Conservation (phyloP, 352 stramenopile species). For the Globisporangium megalacanthum region DNA sequence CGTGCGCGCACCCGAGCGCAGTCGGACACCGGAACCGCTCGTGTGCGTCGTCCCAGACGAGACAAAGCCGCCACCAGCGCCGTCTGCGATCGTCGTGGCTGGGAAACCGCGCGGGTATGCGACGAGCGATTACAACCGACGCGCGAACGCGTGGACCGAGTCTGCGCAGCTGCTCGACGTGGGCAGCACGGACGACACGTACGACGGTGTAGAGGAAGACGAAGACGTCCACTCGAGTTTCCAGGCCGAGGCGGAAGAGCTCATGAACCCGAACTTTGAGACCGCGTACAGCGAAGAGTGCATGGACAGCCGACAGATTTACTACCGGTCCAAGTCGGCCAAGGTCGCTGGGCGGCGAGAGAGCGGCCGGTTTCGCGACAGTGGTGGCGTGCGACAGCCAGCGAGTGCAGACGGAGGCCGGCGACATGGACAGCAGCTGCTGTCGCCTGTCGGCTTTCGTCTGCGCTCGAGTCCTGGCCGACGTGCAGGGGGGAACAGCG, state of each 20-base stretch:
- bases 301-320: slow-evolving; percentile 68
- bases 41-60: slow-evolving; percentile 19
- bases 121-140: neutral
- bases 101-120: neutral
- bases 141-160: slow-evolving; percentile 1
- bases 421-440: neutral
- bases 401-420: neutral
- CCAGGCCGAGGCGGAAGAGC: slow-evolving; percentile 47
- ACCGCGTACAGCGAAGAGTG: slow-evolving; percentile 78
- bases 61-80: neutral
- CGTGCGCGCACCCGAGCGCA: slow-evolving; percentile 52
- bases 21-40: slow-evolving; percentile 46
- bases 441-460: slow-evolving; percentile 1
- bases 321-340: slow-evolving; percentile 40
- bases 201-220: neutral
- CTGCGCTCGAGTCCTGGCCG: neutral
- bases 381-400: neutral
- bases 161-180: neutral
- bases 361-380: slow-evolving; percentile 2
- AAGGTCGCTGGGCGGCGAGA: slow-evolving; percentile 17
- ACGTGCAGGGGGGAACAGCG: no score
- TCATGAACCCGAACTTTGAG: slow-evolving; percentile 80
- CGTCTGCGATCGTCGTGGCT: neutral
- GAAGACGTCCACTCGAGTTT: slow-evolving; percentile 35
- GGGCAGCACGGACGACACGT: neutral